phyloP scores from a whole-genome alignment of 2,329 filamentous ascomycete genomes.

The Ceratocystis albifundus region DNA sequence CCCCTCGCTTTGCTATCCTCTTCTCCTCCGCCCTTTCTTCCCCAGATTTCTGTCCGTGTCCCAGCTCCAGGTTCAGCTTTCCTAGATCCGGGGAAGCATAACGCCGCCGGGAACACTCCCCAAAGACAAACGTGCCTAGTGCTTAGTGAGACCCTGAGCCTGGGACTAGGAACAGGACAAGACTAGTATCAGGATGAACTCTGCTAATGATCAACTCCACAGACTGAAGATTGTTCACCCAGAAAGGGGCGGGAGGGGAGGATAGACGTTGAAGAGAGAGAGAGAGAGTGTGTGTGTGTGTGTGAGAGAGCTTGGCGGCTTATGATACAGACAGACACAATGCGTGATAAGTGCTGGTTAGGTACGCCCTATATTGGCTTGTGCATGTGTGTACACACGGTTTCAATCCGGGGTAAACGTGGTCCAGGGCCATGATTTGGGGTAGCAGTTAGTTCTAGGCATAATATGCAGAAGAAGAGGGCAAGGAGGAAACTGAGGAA shows the following conservation, averaged over 20 bases:
- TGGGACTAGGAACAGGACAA: background rate
- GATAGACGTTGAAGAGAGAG: background rate
- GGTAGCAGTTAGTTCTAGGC: background rate
- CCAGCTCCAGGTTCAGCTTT: too few species aligned
- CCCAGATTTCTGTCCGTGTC: background rate
- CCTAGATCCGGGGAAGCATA: slow-evolving; percentile 6
- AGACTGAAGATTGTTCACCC: slow-evolving; percentile 6
- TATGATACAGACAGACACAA: background rate
- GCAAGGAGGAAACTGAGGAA: too few species aligned
- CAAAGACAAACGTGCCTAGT: background rate
- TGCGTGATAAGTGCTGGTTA: background rate
- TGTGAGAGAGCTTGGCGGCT: slow-evolving; percentile 1
- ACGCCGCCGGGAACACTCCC: background rate
- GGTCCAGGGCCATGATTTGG: background rate
- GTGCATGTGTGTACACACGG: background rate
- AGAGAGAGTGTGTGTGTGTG: too few species aligned
- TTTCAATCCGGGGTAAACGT: background rate
- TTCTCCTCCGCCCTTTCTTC: background rate
- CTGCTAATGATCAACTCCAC: background rate
- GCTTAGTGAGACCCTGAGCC: slow-evolving; percentile 4
- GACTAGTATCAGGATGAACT: background rate
- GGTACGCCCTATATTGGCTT: background rate
- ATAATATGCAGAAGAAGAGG: background rate
- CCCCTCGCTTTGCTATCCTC: too few species aligned
- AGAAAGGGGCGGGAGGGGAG: too few species aligned